phyloP scores from a whole-genome alignment of 75 land plant species.

The Sequoia sempervirens region DNA sequence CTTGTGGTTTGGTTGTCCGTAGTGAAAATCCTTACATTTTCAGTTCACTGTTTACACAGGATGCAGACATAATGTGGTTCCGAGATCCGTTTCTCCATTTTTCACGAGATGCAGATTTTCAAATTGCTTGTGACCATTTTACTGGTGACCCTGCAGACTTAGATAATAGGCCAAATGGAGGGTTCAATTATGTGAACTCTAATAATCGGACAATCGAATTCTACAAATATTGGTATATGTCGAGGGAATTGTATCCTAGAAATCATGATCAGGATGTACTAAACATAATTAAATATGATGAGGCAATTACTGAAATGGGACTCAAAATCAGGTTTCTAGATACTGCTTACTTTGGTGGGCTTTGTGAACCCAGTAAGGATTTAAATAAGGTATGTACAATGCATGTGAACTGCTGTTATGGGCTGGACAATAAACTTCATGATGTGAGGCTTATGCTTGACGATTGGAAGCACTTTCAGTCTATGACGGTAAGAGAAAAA shows the following conservation, averaged over 20 bases:
- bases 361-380: slow-evolving; percentile 64
- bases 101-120: slow-evolving; percentile 60
- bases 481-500: slow-evolving; percentile 23
- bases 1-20: neutral
- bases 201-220: slow-evolving; percentile 71
- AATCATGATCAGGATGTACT: slow-evolving; percentile 90
- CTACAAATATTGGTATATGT: slow-evolving; percentile 77
- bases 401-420: slow-evolving; percentile 81
- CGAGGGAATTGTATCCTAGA: slow-evolving; percentile 55
- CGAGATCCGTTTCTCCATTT: slow-evolving; percentile 79
- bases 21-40: neutral
- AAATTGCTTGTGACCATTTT: slow-evolving; percentile 86
- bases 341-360: slow-evolving; percentile 62
- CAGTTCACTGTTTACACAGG: slow-evolving; percentile 41
- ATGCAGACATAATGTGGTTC: slow-evolving; percentile 93
- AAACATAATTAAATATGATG: slow-evolving; percentile 57
- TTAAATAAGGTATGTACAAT: slow-evolving; percentile 64
- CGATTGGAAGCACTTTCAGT: slow-evolving; percentile 55
- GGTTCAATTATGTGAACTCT: slow-evolving; percentile 71
- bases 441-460: slow-evolving; percentile 57
- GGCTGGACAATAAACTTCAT: slow-evolving; percentile 50
- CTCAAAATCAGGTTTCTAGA: slow-evolving; percentile 47
- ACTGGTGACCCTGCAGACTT: slow-evolving; percentile 48
- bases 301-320: slow-evolving; percentile 49
- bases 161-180: slow-evolving; percentile 71